Evolutionary conservation across 75 land plant genomes (phyloP).

Genomic region (Adiantum capillusveneris): DNA sequence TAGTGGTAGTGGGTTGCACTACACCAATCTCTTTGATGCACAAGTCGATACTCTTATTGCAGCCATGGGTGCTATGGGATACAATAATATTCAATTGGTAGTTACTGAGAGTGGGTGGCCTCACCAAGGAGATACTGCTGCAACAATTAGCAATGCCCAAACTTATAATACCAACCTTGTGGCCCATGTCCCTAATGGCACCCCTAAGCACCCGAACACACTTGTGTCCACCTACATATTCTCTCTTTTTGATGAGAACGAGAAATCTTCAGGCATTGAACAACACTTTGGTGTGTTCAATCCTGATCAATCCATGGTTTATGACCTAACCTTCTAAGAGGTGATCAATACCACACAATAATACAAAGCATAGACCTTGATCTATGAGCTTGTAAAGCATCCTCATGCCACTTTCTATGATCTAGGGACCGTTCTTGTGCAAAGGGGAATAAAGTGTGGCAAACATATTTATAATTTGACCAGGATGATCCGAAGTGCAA

Average conservation of each 20-base stretch:
- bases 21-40: constrained; percentile 32
- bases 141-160: constrained; percentile 14
- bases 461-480: too few relatives aligned
- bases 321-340: neutral
- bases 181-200: constrained; percentile 10
- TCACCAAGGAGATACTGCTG: constrained; percentile 10
- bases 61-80: constrained; percentile 22
- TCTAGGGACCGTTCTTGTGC: too few relatives aligned
- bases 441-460: too few relatives aligned
- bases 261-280: constrained; percentile 13
- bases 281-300: neutral
- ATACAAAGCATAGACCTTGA: too few relatives aligned
- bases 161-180: constrained; percentile 32
- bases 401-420: too few relatives aligned
- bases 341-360: too few relatives aligned
- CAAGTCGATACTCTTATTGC: constrained; percentile 27
- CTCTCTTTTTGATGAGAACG: constrained; percentile 37
- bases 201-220: constrained; percentile 26
- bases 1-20: neutral
- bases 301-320: neutral
- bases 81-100: constrained; percentile 1
- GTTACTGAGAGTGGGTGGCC: constrained; percentile 46
- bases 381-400: too few relatives aligned
- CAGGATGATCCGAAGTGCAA: too few relatives aligned
- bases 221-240: constrained; percentile 20